Evolutionary conservation across 768 basidiomycete genomes (phyloP), one percentile per base, ranked within the genome.

Genomic region (Lactarius indigo): DNA sequence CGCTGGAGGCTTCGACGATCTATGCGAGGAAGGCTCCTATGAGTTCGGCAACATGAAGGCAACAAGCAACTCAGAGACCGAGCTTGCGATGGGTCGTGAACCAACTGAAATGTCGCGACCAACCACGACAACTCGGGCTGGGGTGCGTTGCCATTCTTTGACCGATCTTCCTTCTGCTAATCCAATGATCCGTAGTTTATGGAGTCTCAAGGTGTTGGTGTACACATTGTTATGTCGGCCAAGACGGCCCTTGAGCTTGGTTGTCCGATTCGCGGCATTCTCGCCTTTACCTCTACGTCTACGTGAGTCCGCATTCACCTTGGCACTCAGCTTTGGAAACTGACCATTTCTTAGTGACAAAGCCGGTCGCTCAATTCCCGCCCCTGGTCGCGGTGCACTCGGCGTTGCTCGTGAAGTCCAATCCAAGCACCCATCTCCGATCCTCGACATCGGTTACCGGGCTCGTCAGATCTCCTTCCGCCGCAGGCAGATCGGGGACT

Each of bases 21-120:
- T 98, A 76, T 92, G 90, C 70, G 97, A 99, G 78, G 97, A 99
- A 79, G 97, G 96, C 20, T 98, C 96, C 9, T 98, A 89, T 77
- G 96, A 99, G 77, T 99, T 99, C 78, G 97, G 95, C 59, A 98
- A 98, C 82, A 99, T 99, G 97, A 97, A 98, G 79, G 97, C 97
- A 1, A 99, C 97, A 6, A 94, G 91, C 79, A 98, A 96, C 74
- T 90, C 96, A 1, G 93, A 95, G 77, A 93, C 93, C 35, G 97
- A 99, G 77, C 92, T 98, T 74, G 96, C 96, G 4, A 97, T 97
- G 91, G 97, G 97, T 68, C 95, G 97, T 71, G 97, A 99, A 78
- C 96, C 97, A 7, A 94, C 92, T 44, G 97, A 99, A 78, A 96
- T 98, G 91, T 99, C 97, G 56, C 90, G 97, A 65, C 97, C 97